These are phyloP conservation scores for Luzula sylvatica DNA, from an alignment of 176 grass and related monocot species.

Conservation along the genomic window DNA sequence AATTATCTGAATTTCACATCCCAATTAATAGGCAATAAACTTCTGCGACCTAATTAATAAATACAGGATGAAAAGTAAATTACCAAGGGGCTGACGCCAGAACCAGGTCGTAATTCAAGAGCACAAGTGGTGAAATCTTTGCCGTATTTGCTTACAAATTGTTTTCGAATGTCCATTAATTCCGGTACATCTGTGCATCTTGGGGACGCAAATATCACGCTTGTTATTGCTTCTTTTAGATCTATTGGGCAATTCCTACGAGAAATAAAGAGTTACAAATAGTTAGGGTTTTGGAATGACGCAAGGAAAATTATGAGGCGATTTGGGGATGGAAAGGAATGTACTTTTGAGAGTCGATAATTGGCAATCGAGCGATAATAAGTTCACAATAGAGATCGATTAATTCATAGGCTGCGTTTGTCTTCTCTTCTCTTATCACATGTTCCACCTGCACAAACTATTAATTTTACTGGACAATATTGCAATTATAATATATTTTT, in stretches of 20 bases:
- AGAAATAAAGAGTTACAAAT: conserved; percentile 1
- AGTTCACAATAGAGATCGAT: conserved; percentile 93
- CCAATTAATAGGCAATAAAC: background rate
- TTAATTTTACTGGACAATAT: conserved; percentile 8
- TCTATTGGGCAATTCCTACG: conserved; percentile 79
- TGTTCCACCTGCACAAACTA: conserved; percentile 72
- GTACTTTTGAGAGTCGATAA: conserved; percentile 97
- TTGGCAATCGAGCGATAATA: conserved; percentile 73
- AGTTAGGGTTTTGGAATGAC: conserved; percentile 1
- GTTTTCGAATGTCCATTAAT: conserved; percentile 70
- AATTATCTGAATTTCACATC: conserved; percentile 43
- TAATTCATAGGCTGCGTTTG: conserved; percentile 78
- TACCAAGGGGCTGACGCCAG: conserved; percentile 79
- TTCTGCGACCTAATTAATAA: background rate
- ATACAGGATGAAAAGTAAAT: conserved; percentile 6
- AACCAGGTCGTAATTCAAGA: conserved; percentile 80
- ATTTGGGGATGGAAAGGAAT: conserved; percentile 11
- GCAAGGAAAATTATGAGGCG: background rate
- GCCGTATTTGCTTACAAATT: conserved; percentile 82
- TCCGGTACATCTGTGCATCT: conserved; percentile 89
- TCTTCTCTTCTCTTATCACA: conserved; percentile 95
- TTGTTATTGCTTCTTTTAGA: conserved; percentile 95
- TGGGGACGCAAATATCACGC: conserved; percentile 83
- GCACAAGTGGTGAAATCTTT: conserved; percentile 80
- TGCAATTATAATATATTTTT: conserved; percentile 1